A percentile compares a stretch with the other conserved stretches of the same genome.
Conservation (phyloP, 2,329 filamentous ascomycete species). For the Neocatenulostroma microsporum region DNA sequence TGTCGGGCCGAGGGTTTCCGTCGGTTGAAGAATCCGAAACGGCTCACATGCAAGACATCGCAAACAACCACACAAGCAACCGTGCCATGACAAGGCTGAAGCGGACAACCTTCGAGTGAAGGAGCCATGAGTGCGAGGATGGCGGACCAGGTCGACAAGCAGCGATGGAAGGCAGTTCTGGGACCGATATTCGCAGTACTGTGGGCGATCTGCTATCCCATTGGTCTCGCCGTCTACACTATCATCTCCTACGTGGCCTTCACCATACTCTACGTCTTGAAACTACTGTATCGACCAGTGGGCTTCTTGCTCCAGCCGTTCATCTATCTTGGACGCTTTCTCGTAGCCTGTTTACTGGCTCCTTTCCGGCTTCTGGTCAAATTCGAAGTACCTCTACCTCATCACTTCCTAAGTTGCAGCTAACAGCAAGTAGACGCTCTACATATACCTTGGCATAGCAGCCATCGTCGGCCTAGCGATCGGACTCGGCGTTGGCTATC, state of each 20-base stretch:
- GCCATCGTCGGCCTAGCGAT: constrained; percentile 57
- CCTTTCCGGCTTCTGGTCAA: constrained; percentile 46
- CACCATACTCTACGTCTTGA: constrained; percentile 34
- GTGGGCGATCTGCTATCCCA: constrained; percentile 32
- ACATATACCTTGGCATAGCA: constrained; percentile 58
- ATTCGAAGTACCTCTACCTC: constrained; percentile 44
- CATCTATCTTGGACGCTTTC: constrained; percentile 37
- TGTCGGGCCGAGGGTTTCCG: too few species aligned
- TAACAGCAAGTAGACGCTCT: constrained; percentile 35
- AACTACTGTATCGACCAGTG: constrained; percentile 42
- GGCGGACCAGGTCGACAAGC: too few species aligned
- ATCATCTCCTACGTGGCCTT: constrained; percentile 33
- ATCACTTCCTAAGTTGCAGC: constrained; percentile 13
- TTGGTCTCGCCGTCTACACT: constrained; percentile 33
- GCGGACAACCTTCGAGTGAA: too few species aligned
- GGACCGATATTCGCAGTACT: too few species aligned
- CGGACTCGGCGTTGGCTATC: constrained; percentile 53
- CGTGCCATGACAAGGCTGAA: too few species aligned
- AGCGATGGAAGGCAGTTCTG: too few species aligned
- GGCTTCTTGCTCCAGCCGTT: constrained; percentile 46
- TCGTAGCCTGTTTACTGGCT: constrained; percentile 36
- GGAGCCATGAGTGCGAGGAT: too few species aligned
- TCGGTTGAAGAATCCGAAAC: too few species aligned
- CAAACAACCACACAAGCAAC: too few species aligned
- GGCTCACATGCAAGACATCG: too few species aligned